A percentile compares a stretch with the other conserved stretches of the same genome.
These are phyloP conservation scores for Pichia sp. DNA, from an alignment of 1,139 yeast species.

Conservation along the genomic window DNA sequence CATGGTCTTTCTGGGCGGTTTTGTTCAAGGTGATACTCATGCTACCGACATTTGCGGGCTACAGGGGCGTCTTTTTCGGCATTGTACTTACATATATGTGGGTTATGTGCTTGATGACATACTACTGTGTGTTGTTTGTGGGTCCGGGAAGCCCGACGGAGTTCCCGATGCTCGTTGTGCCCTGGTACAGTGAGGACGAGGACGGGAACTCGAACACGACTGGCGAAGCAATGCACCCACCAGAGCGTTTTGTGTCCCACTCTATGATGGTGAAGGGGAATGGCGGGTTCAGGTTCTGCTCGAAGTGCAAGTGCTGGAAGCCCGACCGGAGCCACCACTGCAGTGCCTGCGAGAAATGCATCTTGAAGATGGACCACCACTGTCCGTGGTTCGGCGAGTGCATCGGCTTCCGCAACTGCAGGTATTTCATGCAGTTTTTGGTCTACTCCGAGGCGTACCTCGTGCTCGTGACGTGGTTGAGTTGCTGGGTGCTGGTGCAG, in stretches of 20 bases:
- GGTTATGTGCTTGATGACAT: neutral
- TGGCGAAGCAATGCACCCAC: constrained; percentile 33
- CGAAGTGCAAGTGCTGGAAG: constrained; percentile 78
- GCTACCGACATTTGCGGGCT: neutral
- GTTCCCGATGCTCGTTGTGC: constrained; percentile 11
- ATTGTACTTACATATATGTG: neutral
- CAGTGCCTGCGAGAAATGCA: constrained; percentile 63
- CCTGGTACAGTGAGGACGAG: constrained; percentile 24
- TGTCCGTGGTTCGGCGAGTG: constrained; percentile 97
- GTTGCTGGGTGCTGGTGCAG: constrained; percentile 41
- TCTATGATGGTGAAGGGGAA: constrained; percentile 39
- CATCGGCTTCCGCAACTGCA: constrained; percentile 78
- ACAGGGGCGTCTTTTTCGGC: neutral
- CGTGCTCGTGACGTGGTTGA: constrained; percentile 36
- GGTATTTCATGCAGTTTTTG: constrained; percentile 72
- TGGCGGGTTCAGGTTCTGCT: constrained; percentile 57
- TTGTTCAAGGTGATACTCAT: constrained; percentile 19
- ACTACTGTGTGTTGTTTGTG: neutral
- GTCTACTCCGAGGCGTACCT: constrained; percentile 52
- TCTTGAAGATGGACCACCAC: constrained; percentile 81
- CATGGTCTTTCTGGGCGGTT: constrained; percentile 57
- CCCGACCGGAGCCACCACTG: constrained; percentile 96
- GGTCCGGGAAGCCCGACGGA: constrained; percentile 12
- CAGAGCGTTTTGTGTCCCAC: constrained; percentile 32
- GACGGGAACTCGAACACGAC: constrained; percentile 29